Evolutionary conservation across 805 yeast genomes (phyloP).

Genomic region (Tetrapisispora arboricola): DNA sequence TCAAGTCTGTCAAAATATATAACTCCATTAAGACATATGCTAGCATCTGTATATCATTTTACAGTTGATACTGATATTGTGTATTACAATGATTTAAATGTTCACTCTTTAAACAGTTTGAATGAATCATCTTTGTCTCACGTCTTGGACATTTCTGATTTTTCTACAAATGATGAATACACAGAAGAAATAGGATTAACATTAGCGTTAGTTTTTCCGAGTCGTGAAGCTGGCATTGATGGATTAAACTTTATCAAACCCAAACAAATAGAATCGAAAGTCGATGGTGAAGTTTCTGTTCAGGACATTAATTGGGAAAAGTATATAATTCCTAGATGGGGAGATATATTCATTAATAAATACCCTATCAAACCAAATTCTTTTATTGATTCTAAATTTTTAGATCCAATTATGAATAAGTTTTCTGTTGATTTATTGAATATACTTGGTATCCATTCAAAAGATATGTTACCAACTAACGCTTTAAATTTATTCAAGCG

Average conservation of each 20-base stretch:
- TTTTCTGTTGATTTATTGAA: conserved; percentile 70
- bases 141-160: conserved; percentile 74
- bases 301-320: conserved; percentile 15
- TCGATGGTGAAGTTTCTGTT: neutral
- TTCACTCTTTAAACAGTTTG: conserved; percentile 22
- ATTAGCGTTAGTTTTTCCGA: conserved; percentile 42
- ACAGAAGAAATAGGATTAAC: conserved; percentile 58
- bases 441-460: conserved; percentile 46
- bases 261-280: neutral
- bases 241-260: conserved; percentile 32
- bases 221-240: conserved; percentile 23
- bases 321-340: conserved; percentile 86
- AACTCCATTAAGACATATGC: conserved; percentile 42
- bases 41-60: conserved; percentile 54
- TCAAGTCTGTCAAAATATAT: conserved; percentile 39
- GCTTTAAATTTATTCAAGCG: conserved; percentile 61
- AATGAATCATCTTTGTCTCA: conserved; percentile 48
- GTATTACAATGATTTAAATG: conserved; percentile 38
- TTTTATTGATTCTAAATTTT: conserved; percentile 33
- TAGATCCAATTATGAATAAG: conserved; percentile 50
- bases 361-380: conserved; percentile 19
- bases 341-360: conserved; percentile 40
- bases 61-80: conserved; percentile 72
- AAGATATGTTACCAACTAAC: conserved; percentile 37
- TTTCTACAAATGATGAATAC: conserved; percentile 41